phyloP scores from a whole-genome alignment of 2,329 filamentous ascomycete genomes.

The Cladosporium sp. region DNA sequence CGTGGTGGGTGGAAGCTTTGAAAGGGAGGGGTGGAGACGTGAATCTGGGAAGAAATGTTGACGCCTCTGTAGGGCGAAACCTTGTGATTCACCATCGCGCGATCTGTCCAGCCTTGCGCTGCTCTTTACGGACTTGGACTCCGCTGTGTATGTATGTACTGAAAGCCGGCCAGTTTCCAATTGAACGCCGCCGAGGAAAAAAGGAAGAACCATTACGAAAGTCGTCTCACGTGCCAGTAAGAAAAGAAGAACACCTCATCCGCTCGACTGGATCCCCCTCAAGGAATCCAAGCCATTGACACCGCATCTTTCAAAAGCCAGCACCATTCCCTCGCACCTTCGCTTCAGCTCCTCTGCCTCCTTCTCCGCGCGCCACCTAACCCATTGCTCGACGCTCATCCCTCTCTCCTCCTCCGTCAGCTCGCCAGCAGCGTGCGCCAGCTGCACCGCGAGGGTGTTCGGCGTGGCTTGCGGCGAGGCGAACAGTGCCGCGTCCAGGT shows the following conservation, averaged over 20 bases:
- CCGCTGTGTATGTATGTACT: too few species aligned
- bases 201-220: neutral
- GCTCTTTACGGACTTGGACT: too few species aligned
- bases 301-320: slow-evolving; percentile 76
- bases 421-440: slow-evolving; percentile 49
- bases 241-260: neutral
- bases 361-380: slow-evolving; percentile 69
- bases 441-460: slow-evolving; percentile 19
- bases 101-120: too few species aligned
- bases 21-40: too few species aligned
- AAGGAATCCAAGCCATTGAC: slow-evolving; percentile 68
- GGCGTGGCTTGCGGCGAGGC: slow-evolving; percentile 33
- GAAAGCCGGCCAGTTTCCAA: neutral
- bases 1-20: too few species aligned
- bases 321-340: slow-evolving; percentile 79
- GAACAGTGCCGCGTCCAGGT: slow-evolving; percentile 66
- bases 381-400: slow-evolving; percentile 95
- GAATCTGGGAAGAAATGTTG: too few species aligned
- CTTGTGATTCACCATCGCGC: too few species aligned
- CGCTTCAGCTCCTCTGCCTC: slow-evolving; percentile 72
- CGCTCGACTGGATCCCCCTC: slow-evolving; percentile 52
- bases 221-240: neutral
- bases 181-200: neutral
- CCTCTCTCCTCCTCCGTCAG: slow-evolving; percentile 71
- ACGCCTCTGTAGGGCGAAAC: too few species aligned